Evolutionary conservation across 345 rosid genomes (phyloP).

Genomic region (Clausena lansium): DNA sequence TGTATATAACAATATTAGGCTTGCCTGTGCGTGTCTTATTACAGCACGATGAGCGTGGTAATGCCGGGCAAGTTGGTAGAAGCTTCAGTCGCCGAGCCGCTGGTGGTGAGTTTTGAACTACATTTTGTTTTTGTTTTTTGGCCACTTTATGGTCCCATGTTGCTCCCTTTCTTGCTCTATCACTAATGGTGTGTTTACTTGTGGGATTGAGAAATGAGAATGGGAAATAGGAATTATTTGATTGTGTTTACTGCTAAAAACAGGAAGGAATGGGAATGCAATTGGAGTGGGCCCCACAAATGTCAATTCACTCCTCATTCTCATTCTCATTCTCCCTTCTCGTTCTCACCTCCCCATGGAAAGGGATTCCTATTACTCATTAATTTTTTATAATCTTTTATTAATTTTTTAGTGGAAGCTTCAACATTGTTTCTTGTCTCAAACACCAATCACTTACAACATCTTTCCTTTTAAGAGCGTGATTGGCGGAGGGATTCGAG

Average conservation of each 20-base stretch:
- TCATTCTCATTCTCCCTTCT: not conserved
- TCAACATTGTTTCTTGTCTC: not conserved
- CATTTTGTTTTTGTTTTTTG: too few relatives aligned
- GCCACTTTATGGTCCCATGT: not conserved
- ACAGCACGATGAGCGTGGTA: constrained; percentile 87
- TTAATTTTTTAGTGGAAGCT: not conserved
- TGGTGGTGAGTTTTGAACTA: constrained; percentile 46
- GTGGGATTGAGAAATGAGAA: too few relatives aligned
- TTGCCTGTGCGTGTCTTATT: constrained; percentile 81
- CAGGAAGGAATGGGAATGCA: too few relatives aligned
- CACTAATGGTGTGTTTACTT: too few relatives aligned
- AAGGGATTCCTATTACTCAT: too few relatives aligned
- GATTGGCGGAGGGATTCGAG: constrained; percentile 61
- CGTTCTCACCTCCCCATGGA: too few relatives aligned
- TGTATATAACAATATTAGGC: constrained; percentile 70
- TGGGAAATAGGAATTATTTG: too few relatives aligned
- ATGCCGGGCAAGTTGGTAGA: constrained; percentile 61
- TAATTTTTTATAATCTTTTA: too few relatives aligned
- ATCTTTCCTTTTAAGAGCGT: constrained; percentile 44
- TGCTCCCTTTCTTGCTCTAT: not conserved
- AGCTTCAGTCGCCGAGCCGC: constrained; percentile 46
- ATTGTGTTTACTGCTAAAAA: too few relatives aligned
- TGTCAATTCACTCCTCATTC: not conserved
- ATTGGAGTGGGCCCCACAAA: too few relatives aligned
- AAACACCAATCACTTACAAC: not conserved